Percentiles rank a stretch among this genome's conserved stretches.
phyloP scores from a whole-genome alignment of 257 asterid genomes.

The Capsicum rhomboideum region DNA sequence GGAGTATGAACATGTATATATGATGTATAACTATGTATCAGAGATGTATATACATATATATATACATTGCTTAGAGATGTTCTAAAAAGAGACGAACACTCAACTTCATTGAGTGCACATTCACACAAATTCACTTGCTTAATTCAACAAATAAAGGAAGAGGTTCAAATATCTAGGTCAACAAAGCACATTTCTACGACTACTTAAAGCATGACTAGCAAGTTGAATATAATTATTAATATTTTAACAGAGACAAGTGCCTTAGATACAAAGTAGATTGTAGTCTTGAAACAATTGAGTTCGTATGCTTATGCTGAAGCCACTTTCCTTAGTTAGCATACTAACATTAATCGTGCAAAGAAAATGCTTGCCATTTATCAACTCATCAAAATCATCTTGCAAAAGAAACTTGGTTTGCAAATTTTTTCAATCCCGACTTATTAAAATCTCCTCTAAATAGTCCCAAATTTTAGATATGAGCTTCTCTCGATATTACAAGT shows the following conservation, averaged over 20 bases:
- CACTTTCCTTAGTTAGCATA: neutral
- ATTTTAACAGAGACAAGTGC: neutral
- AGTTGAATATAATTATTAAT: neutral
- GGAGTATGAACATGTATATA: no score
- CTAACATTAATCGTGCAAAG: neutral
- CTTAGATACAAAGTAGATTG: neutral
- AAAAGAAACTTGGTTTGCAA: no score
- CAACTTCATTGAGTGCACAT: neutral
- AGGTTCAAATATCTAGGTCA: neutral
- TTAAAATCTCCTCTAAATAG: no score
- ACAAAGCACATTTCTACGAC: neutral
- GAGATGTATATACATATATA: no score
- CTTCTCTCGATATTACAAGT: no score
- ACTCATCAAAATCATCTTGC: neutral
- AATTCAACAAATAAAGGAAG: neutral
- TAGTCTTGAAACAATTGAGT: neutral
- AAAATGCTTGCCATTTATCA: neutral
- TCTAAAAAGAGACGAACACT: no score
- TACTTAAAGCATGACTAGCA: neutral
- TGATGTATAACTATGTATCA: no score
- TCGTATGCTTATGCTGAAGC: neutral
- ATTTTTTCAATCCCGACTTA: no score
- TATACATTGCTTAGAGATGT: no score
- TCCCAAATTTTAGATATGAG: no score
- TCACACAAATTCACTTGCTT: neutral